Conservation (phyloP, 495 filamentous ascomycete genomes). For the Lepraria neglecta region DNA sequence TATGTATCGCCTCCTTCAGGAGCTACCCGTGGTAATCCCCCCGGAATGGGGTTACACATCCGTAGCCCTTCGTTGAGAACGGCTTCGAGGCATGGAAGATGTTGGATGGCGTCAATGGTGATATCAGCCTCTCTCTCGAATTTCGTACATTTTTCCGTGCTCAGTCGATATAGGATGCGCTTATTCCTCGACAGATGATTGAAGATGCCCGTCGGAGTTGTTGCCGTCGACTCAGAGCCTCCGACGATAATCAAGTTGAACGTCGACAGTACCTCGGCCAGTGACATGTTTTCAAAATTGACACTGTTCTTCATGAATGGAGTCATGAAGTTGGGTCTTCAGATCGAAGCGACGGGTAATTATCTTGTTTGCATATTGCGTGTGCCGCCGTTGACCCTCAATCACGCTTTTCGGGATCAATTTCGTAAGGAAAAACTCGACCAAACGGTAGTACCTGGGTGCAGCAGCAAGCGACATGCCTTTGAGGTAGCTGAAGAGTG, state of each 20-base stretch:
- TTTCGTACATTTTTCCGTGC: slow-evolving; percentile 33
- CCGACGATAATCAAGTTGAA: slow-evolving; percentile 30
- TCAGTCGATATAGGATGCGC: slow-evolving; percentile 29
- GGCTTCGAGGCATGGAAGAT: slow-evolving; percentile 33
- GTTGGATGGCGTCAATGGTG: slow-evolving; percentile 30
- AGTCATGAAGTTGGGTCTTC: slow-evolving; percentile 24
- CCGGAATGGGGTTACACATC: slow-evolving; percentile 31
- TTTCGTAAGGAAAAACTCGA: slow-evolving; percentile 31
- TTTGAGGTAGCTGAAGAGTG: slow-evolving; percentile 29
- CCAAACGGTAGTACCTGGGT: slow-evolving; percentile 29
- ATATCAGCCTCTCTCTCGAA: slow-evolving; percentile 35
- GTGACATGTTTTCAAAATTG: slow-evolving; percentile 24
- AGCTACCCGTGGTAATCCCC: slow-evolving; percentile 20
- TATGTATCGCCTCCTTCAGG: slow-evolving; percentile 23
- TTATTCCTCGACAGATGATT: slow-evolving; percentile 38
- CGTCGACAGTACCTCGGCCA: slow-evolving; percentile 27
- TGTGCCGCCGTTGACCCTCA: slow-evolving; percentile 31
- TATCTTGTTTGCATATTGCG: slow-evolving; percentile 32
- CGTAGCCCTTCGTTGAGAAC: slow-evolving; percentile 32
- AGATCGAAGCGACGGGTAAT: slow-evolving; percentile 32
- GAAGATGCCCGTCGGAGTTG: slow-evolving; percentile 34
- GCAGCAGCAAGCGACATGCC: slow-evolving; percentile 29
- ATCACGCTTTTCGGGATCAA: slow-evolving; percentile 32
- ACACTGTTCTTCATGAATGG: slow-evolving; percentile 25
- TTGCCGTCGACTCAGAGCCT: slow-evolving; percentile 45